Percentiles rank a stretch among this genome's conserved stretches.
Evolutionary conservation across 2,329 filamentous ascomycete genomes (phyloP).

Genomic region (Alternaria brassicae): DNA sequence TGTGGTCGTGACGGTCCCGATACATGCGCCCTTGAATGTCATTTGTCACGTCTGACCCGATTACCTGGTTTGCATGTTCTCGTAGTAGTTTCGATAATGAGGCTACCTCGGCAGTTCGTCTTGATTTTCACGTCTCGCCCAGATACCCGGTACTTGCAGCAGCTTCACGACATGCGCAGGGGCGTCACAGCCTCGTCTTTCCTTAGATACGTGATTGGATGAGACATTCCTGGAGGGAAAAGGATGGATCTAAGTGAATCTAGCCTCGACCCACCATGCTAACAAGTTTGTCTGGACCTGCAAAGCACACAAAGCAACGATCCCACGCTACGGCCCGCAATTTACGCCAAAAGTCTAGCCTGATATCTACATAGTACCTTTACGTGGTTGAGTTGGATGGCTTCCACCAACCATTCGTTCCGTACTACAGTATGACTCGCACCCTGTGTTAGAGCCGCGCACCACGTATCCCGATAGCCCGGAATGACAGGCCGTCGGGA

Average conservation of each 20-base stretch:
- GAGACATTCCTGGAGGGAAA: neutral
- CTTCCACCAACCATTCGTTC: neutral
- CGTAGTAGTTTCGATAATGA: neutral
- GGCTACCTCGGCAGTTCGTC: neutral
- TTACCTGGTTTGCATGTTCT: neutral
- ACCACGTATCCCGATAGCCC: conserved; percentile 14
- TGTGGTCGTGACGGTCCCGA: neutral
- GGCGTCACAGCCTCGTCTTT: neutral
- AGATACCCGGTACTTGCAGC: neutral
- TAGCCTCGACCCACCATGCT: neutral
- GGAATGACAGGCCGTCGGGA: conserved; percentile 27
- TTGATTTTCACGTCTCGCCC: neutral
- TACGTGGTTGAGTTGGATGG: neutral
- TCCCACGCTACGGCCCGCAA: neutral
- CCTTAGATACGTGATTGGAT: neutral
- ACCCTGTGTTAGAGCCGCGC: neutral
- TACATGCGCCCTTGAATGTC: no score
- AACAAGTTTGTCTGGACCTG: neutral
- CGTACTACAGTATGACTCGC: neutral
- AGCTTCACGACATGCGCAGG: no score
- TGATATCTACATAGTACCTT: neutral
- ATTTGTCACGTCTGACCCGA: neutral
- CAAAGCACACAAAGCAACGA: neutral
- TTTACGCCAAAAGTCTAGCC: neutral
- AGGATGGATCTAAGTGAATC: neutral